phyloP scores from a whole-genome alignment of 352 stramenopile genomes.

The Globisporangium camurandrum region DNA sequence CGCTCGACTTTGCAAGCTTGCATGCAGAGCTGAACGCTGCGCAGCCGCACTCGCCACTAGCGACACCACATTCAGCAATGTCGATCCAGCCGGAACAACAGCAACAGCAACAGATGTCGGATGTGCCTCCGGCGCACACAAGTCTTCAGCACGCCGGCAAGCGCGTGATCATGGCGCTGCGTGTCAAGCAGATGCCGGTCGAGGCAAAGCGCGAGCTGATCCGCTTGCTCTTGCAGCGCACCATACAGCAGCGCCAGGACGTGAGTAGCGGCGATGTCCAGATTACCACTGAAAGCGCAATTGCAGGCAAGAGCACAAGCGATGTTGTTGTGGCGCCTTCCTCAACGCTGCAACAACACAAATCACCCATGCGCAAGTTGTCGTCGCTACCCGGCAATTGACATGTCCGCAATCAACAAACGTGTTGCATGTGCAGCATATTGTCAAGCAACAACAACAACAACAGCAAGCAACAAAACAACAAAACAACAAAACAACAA shows the following conservation, averaged over 20 bases:
- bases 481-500: background rate
- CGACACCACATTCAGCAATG: background rate
- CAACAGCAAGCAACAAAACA: background rate
- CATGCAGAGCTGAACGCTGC: background rate
- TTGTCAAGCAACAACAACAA: background rate
- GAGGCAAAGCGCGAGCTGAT: constrained; percentile 58
- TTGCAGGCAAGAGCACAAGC: no score
- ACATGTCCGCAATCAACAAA: background rate
- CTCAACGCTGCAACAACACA: constrained; percentile 6
- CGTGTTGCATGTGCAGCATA: background rate
- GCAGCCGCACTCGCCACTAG: background rate
- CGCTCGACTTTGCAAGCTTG: constrained; percentile 8
- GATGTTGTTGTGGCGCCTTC: background rate
- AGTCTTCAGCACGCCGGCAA: constrained; percentile 51
- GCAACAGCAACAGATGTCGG: no score
- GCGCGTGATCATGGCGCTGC: constrained; percentile 59
- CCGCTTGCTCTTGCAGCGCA: constrained; percentile 32
- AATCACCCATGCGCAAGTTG: no score
- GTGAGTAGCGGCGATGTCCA: background rate
- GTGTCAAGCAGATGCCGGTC: constrained; percentile 32
- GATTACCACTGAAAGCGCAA: no score
- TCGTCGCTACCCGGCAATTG: constrained; percentile 5
- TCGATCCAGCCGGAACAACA: background rate
- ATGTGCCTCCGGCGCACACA: constrained; percentile 11
- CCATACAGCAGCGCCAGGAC: constrained; percentile 11